Base-by-base conservation (phyloP, 805 yeast species). In the Alloascoidea hylecoeti region DNA sequence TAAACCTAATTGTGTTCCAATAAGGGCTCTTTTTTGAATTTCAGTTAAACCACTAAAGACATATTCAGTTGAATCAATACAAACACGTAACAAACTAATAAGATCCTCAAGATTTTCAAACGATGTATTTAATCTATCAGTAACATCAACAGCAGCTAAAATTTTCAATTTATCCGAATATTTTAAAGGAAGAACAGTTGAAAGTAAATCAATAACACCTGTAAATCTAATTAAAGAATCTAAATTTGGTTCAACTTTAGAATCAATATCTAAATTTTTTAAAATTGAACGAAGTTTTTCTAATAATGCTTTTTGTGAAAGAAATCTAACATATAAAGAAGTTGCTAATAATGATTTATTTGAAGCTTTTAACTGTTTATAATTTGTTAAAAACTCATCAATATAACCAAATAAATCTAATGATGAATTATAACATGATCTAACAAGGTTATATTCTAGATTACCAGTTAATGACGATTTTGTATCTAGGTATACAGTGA, bases 131-230 rank as follows among this genome's bases (percentile, higher is more conserved):
- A 45, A 34, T 13, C 65, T 45, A 18, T 42, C 43, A 14, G 34
- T 39, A n/a, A 53, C 49, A 19, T 49, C 44, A 6, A 48, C 37
- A 13, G 51, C 49, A 3, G 47, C 46, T 33, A 60, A 42, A 16
- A 60, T 15, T 4, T 40, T 41, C 17, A 56, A 39, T 40, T 55
- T 55, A 33, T 56, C 53, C 5, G 41, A 45, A 17, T 41, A 45
- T 3, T 49, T 46, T 17, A 58, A 46, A 9, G 61, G 61, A 19
- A 60, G 44, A 17, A 60, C 46, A 3, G 60, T 49, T 13, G 52
- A 53, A 17, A 59, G 44, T 19, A 60, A 39, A 40, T 60, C 65
- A 1, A 58, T 9, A 23, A 23, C 30, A 23, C 30, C n/a, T 23
- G 30, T n/a, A 23, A 23, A 23, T n/a, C n/a, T 23, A n/a, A n/a